Evolutionary conservation across 371 early-diverging fungal genomes (phyloP), one percentile per base, ranked within the genome.

Genomic region (Choanephora cucurbitarum): DNA sequence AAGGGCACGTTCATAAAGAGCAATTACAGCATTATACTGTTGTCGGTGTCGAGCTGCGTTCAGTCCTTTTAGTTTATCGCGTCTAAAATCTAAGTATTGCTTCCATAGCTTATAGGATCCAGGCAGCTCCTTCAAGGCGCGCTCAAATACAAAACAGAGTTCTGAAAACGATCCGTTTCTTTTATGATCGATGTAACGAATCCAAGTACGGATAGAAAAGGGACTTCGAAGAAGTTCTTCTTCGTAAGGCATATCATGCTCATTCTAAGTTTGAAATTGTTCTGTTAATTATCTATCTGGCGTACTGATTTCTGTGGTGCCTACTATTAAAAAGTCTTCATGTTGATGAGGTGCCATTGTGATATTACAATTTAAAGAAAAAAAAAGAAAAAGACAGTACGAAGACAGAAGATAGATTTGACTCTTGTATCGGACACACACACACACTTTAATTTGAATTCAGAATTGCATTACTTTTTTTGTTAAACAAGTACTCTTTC

Each of bases 31-130:
- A 19, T 77, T 72, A 72, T 86, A 91, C 46, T 85, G 90, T 5
- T 72, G 75, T 52, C 73, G 64, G 48, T 72, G 69, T 47, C 61
- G 57, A 9, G 80, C 66, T 55, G 86, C 71, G 61, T 89, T 67
- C 39, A 70, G 48, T 17, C 78, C 68, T 23, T 72, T 67, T 7
- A 92, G 57, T 39, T 70, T 76, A 24, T 78, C 69, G 31, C 76
- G 69, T 44, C 94, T 85, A 41, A 86, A 67, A 64, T 90, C 90
- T n/a, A 97, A 69, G 62, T 96, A 96, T 33, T 72, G 67, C 64
- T 92, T 94, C 98, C 98, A 99, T 14, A 99, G 79, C 69, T 95
- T 96, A 77, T 96, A 98, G 7, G 92, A 92, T 2, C 96, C 93
- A 1, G 99, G 99, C 1, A 97, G 73, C 46, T 86, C 83, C 51